A percentile compares a stretch with the other conserved stretches of the same genome.
These are phyloP conservation scores for Coemansia sp. DNA, from an alignment of 192 early-diverging fungal species.

Conservation along the genomic window DNA sequence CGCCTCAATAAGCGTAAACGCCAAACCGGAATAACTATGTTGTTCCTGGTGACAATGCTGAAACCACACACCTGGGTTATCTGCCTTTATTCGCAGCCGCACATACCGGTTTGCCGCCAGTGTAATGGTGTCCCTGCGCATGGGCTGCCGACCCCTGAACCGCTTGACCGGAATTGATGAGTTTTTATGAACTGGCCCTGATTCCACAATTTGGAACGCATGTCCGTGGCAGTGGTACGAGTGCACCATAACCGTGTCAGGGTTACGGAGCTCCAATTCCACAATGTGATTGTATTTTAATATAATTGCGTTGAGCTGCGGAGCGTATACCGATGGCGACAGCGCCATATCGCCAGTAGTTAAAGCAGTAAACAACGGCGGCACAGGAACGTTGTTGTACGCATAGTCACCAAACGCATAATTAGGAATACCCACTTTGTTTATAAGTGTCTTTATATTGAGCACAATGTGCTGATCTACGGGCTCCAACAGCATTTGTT, in stretches of 20 bases:
- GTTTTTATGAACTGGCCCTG: slow-evolving; percentile 38
- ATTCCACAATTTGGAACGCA: slow-evolving; percentile 66
- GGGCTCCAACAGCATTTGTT: slow-evolving; percentile 39
- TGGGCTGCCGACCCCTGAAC: neutral
- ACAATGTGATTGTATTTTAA: slow-evolving; percentile 61
- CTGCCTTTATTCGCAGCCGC: slow-evolving; percentile 70
- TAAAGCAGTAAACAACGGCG: slow-evolving; percentile 63
- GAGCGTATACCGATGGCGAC: slow-evolving; percentile 61
- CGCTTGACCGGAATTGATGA: too few relatives aligned
- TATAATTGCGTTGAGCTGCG: slow-evolving; percentile 59
- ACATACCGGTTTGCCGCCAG: slow-evolving; percentile 59
- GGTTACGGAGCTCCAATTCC: slow-evolving; percentile 71
- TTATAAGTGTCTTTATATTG: neutral
- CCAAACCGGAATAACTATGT: slow-evolving; percentile 34
- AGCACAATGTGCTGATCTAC: slow-evolving; percentile 25
- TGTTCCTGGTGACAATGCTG: slow-evolving; percentile 54
- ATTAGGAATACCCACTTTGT: neutral
- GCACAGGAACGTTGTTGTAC: slow-evolving; percentile 40
- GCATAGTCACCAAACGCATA: slow-evolving; percentile 6
- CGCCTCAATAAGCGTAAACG: slow-evolving; percentile 69
- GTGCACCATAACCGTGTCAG: slow-evolving; percentile 63
- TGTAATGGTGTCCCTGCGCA: slow-evolving; percentile 69
- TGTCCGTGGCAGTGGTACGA: slow-evolving; percentile 84
- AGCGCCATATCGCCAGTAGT: slow-evolving; percentile 57
- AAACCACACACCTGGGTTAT: slow-evolving; percentile 83